Percentiles rank a stretch among this genome's conserved stretches.
These are phyloP conservation scores for Nicotiana benthamiana DNA, from an alignment of 257 asterid genomes.

Conservation along the genomic window DNA sequence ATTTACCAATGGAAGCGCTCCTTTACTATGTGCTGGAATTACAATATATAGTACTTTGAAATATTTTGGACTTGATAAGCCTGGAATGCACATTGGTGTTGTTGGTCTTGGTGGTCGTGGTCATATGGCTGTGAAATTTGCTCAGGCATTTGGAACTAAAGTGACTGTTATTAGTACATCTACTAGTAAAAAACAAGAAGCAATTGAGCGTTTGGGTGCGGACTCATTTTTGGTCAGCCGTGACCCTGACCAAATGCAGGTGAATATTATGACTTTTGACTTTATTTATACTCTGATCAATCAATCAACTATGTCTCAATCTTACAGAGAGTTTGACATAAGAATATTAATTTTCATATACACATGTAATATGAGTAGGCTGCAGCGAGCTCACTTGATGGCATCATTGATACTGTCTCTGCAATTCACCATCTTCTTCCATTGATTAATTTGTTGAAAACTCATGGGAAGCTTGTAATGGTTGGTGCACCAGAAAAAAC, in stretches of 20 bases:
- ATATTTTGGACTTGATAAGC: conserved; percentile 19
- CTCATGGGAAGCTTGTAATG: conserved; percentile 14
- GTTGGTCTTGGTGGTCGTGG: conserved; percentile 28
- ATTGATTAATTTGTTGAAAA: conserved; percentile 13
- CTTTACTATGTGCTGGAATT: conserved; percentile 21
- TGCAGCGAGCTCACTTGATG: conserved; percentile 12
- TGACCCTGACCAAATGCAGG: conserved; percentile 15
- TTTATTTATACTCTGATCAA: neutral
- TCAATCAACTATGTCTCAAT: neutral
- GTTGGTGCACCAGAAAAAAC: conserved; percentile 23
- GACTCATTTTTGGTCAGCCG: conserved; percentile 11
- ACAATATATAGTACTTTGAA: conserved; percentile 21
- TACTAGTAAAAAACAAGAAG: conserved; percentile 17
- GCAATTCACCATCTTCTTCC: conserved; percentile 18
- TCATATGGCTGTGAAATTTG: conserved; percentile 23
- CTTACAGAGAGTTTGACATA: neutral
- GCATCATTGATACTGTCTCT: conserved; percentile 20
- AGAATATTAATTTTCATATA: too few relatives aligned
- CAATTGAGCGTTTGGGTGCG: conserved; percentile 10
- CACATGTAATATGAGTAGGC: neutral
- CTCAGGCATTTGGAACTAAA: conserved; percentile 18
- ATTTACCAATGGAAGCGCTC: conserved; percentile 22
- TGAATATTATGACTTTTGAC: neutral
- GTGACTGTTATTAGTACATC: conserved; percentile 25
- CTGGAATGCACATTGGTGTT: conserved; percentile 17